A percentile compares a stretch with the other conserved stretches of the same genome.
phyloP scores from a whole-genome alignment of 2,329 filamentous ascomycete species.

The Alternaria rosae region DNA sequence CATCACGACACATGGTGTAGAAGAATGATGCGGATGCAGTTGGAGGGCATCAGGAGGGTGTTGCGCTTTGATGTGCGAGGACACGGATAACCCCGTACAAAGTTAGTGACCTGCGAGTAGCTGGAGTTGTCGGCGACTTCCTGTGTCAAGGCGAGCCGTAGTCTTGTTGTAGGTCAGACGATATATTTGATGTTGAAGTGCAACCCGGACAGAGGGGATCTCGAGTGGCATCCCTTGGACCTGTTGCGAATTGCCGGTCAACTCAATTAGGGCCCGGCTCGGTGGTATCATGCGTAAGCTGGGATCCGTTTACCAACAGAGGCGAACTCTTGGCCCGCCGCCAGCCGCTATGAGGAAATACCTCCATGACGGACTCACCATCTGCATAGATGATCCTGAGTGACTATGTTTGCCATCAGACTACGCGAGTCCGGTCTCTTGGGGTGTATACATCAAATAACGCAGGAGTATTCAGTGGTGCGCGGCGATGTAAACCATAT shows the following conservation, averaged over 20 bases:
- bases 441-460: neutral
- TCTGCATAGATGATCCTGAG: neutral
- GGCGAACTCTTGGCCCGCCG: neutral
- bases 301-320: neutral
- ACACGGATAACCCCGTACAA: neutral
- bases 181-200: neutral
- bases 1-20: neutral
- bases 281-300: neutral
- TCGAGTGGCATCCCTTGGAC: neutral
- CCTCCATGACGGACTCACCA: neutral
- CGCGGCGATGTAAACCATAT: neutral
- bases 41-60: neutral
- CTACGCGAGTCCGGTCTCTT: neutral
- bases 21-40: neutral
- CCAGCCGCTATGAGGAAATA: neutral
- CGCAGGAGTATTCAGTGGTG: neutral
- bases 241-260: neutral
- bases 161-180: no score
- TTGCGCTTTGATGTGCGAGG: neutral
- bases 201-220: neutral
- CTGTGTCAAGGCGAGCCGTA: neutral
- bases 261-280: neutral
- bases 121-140: neutral
- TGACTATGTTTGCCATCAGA: neutral
- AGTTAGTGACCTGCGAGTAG: neutral